Evolutionary conservation across 495 filamentous ascomycete genomes (phyloP).

Genomic region (Penicillium canariense): DNA sequence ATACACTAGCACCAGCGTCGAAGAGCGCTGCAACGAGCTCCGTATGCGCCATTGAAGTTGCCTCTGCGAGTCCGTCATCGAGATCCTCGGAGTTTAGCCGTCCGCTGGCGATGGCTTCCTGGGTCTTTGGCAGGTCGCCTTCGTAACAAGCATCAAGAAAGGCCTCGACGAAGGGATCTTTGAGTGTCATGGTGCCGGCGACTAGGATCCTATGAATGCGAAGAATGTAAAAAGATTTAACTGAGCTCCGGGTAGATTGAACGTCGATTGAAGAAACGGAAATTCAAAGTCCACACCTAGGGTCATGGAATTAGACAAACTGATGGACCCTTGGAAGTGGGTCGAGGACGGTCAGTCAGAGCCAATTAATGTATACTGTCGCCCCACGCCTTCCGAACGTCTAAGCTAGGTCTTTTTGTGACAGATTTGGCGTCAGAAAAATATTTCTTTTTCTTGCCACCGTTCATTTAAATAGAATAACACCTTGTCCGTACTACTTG

Average conservation of each 20-base stretch:
- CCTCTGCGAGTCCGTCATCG: slow-evolving; percentile 3
- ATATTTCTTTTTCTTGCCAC: too few species aligned
- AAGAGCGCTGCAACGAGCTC: slow-evolving; percentile 11
- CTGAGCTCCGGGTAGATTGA: not conserved
- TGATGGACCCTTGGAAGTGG: too few species aligned
- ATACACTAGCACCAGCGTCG: slow-evolving; percentile 7
- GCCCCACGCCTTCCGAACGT: too few species aligned
- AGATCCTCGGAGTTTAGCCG: slow-evolving; percentile 7
- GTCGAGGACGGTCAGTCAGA: too few species aligned
- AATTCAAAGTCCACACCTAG: too few species aligned
- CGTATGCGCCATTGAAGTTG: slow-evolving; percentile 1
- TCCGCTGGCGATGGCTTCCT: slow-evolving; percentile 10
- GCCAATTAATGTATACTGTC: too few species aligned
- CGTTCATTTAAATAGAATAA: too few species aligned
- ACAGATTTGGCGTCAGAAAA: too few species aligned
- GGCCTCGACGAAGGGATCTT: not conserved
- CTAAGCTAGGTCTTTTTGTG: too few species aligned
- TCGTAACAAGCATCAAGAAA: slow-evolving; percentile 1
- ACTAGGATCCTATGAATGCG: not conserved
- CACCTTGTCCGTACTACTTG: too few species aligned
- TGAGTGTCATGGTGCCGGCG: not conserved
- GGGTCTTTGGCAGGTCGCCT: slow-evolving; percentile 1
- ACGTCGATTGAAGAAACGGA: too few species aligned
- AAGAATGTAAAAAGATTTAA: not conserved
- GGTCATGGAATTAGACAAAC: too few species aligned